Conservation (phyloP, 2,329 filamentous ascomycete genomes). For the Colletotrichum zoysiae region DNA sequence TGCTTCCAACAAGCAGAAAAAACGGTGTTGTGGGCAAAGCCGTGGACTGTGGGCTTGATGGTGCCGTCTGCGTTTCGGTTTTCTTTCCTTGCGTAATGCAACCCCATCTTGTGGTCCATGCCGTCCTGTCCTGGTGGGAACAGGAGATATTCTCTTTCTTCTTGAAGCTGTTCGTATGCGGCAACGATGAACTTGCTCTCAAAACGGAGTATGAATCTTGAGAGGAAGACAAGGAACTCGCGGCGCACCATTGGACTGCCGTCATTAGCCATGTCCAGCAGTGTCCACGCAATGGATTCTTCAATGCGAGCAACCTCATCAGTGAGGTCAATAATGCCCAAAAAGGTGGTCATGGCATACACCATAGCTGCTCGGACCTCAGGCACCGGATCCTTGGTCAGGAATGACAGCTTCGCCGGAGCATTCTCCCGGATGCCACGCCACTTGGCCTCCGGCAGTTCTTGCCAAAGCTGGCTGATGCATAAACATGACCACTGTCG, state of each 20-base stretch:
- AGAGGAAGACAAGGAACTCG: constrained; percentile 93
- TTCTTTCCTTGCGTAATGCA: constrained; percentile 70
- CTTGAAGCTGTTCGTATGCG: constrained; percentile 89
- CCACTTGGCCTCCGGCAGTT: constrained; percentile 95
- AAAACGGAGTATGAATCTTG: constrained; percentile 89
- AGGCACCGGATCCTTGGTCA: constrained; percentile 87
- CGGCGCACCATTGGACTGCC: constrained; percentile 95
- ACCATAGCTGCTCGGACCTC: constrained; percentile 95
- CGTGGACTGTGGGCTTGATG: constrained; percentile 68
- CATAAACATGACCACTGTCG: constrained; percentile 97
- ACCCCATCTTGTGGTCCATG: constrained; percentile 70
- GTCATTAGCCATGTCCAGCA: constrained; percentile 92
- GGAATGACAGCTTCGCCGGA: constrained; percentile 81
- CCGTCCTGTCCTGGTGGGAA: constrained; percentile 68
- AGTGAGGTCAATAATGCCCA: constrained; percentile 93
- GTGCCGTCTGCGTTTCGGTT: constrained; percentile 69
- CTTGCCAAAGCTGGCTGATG: constrained; percentile 93
- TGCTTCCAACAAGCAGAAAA: constrained; percentile 97
- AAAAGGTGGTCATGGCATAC: constrained; percentile 91
- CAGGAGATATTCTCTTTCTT: constrained; percentile 80
- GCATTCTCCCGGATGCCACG: constrained; percentile 91
- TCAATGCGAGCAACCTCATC: constrained; percentile 92
- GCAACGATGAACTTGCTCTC: constrained; percentile 92
- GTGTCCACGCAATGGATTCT: constrained; percentile 88
- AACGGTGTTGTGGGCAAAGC: constrained; percentile 86